These are phyloP conservation scores for Kurtzmaniella fragi DNA, from an alignment of 805 yeast species.

Conservation along the genomic window DNA sequence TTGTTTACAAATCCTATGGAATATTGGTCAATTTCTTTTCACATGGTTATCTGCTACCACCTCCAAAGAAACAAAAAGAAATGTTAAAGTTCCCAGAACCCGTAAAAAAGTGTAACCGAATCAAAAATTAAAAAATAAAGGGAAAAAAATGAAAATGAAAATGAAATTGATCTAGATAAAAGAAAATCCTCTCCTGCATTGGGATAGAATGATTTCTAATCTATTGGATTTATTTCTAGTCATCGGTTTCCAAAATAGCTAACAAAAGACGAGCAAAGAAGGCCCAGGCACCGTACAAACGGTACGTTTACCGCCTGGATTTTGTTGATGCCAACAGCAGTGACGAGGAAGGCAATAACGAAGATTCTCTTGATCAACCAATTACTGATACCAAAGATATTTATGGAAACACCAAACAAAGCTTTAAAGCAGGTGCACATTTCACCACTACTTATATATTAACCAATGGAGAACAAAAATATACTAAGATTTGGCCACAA, in stretches of 20 bases:
- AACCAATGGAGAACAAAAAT: constrained; percentile 14
- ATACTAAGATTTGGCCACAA: constrained; percentile 41
- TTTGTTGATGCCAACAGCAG: constrained; percentile 18
- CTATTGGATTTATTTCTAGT: not conserved
- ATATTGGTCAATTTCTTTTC: no score
- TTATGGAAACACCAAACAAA: constrained; percentile 1
- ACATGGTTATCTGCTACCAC: no score
- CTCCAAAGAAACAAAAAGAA: no score
- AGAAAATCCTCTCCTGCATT: no score
- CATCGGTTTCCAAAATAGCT: constrained; percentile 49
- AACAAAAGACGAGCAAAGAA: constrained; percentile 86
- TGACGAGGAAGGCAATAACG: constrained; percentile 21
- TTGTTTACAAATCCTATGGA: no score
- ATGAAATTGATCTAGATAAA: no score
- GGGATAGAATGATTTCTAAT: no score
- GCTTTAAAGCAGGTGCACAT: constrained; percentile 17
- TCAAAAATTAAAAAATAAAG: no score
- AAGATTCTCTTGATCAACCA: constrained; percentile 11
- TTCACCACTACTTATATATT: constrained; percentile 31
- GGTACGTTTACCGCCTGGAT: constrained; percentile 56
- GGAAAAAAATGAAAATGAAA: no score
- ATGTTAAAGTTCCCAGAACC: no score
- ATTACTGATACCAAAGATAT: not conserved
- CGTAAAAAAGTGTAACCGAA: no score
- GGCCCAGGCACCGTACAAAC: constrained; percentile 70